A percentile compares a stretch with the other conserved stretches of the same genome.
Conservation (phyloP, 768 basidiomycete species). For the Mycena leptocephala region DNA sequence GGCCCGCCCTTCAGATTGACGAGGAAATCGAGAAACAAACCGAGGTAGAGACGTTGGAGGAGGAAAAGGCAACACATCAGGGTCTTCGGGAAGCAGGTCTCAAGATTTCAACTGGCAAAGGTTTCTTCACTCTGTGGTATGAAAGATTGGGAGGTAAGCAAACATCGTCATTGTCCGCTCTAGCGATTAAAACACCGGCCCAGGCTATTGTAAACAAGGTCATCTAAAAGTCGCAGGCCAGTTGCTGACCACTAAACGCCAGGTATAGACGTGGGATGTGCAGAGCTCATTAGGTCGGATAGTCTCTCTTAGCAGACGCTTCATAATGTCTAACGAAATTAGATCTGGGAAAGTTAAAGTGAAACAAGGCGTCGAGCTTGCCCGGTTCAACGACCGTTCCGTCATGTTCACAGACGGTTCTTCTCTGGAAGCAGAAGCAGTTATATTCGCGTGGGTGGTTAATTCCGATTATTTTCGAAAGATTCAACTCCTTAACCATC, state of each 20-base stretch:
- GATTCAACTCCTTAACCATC: background rate
- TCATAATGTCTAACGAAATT: background rate
- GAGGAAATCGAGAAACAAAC: conserved; percentile 22
- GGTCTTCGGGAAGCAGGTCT: conserved; percentile 30
- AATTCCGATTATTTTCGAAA: background rate
- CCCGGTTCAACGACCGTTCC: conserved; percentile 50
- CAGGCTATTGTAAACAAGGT: conserved; percentile 22
- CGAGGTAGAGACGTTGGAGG: conserved; percentile 10
- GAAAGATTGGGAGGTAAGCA: conserved; percentile 20
- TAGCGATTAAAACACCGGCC: background rate
- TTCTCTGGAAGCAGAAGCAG: conserved; percentile 58
- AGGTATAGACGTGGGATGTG: conserved; percentile 65
- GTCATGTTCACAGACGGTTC: conserved; percentile 58
- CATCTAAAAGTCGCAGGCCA: background rate
- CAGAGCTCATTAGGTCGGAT: conserved; percentile 62
- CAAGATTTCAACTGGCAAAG: background rate
- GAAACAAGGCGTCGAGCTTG: conserved; percentile 66
- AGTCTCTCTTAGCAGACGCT: background rate
- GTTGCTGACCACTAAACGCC: background rate
- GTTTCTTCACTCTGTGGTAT: conserved; percentile 14
- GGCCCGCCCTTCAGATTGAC: conserved; percentile 20
- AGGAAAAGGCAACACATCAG: conserved; percentile 18
- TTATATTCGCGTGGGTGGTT: conserved; percentile 61
- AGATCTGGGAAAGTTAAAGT: conserved; percentile 67
- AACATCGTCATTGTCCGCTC: background rate